Evolutionary conservation across 176 grass and related monocot species (phyloP).

Genomic region (Musa beccarii): DNA sequence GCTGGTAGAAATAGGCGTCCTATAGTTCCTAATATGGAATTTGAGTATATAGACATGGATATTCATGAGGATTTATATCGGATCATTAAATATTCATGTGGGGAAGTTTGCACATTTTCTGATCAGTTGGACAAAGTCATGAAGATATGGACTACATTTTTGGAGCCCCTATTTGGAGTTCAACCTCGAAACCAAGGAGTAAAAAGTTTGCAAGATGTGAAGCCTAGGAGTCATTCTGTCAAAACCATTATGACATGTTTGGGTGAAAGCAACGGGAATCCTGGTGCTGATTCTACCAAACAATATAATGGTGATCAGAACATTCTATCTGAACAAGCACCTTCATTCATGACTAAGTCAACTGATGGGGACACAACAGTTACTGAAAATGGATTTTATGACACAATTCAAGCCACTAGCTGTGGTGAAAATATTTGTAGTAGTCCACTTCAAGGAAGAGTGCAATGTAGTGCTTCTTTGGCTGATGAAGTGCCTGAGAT

Average conservation of each 20-base stretch:
- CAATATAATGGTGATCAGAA: constrained; percentile 42
- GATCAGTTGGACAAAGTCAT: constrained; percentile 94
- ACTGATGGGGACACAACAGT: constrained; percentile 33
- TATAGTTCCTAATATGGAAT: constrained; percentile 82
- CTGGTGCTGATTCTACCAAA: constrained; percentile 12
- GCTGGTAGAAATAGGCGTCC: constrained; percentile 77
- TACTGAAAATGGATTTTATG: constrained; percentile 56
- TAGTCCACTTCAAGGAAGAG: constrained; percentile 45
- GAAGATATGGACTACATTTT: constrained; percentile 76
- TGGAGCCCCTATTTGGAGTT: constrained; percentile 79
- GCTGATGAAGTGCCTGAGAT: constrained; percentile 35
- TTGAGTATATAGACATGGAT: constrained; percentile 60
- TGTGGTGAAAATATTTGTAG: constrained; percentile 35
- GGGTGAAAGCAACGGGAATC: constrained; percentile 40
- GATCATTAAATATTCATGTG: constrained; percentile 91
- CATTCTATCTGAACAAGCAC: constrained; percentile 30
- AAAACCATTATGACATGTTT: constrained; percentile 45
- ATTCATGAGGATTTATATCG: constrained; percentile 84
- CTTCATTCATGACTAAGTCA: constrained; percentile 21
- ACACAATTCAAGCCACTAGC: constrained; percentile 24
- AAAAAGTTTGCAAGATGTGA: constrained; percentile 46
- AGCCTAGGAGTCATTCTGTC: constrained; percentile 41
- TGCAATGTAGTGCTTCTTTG: constrained; percentile 21
- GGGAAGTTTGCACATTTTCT: constrained; percentile 74
- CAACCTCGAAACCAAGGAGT: constrained; percentile 34